phyloP scores from a whole-genome alignment of 2,329 filamentous ascomycete species.

The Fusarium oxysporum region DNA sequence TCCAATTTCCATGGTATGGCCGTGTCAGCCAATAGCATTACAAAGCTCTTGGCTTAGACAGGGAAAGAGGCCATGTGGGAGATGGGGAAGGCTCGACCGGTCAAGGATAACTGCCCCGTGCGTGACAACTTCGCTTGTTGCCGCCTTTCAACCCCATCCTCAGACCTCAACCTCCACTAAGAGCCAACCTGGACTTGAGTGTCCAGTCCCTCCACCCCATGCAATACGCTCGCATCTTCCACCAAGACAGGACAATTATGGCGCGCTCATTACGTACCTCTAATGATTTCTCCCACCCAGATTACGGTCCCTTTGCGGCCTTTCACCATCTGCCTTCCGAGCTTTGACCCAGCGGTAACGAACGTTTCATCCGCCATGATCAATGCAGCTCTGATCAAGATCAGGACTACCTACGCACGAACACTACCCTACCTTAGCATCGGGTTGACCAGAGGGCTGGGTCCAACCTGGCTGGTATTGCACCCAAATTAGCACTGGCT shows the following conservation, averaged over 20 bases:
- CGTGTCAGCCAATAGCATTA: constrained; percentile 19
- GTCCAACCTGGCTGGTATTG: constrained; percentile 8
- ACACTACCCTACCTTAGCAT: constrained; percentile 11
- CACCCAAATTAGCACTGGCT: neutral
- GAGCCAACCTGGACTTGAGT: constrained; percentile 12
- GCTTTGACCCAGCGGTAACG: constrained; percentile 23
- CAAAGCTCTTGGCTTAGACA: constrained; percentile 2
- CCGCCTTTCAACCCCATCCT: constrained; percentile 31
- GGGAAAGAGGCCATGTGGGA: constrained; percentile 31
- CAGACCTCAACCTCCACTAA: constrained; percentile 17
- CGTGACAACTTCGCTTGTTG: constrained; percentile 43
- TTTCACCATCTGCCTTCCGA: constrained; percentile 20
- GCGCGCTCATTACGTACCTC: constrained; percentile 16
- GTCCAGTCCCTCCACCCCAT: constrained; percentile 7
- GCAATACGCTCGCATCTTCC: constrained; percentile 39
- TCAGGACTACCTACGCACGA: constrained; percentile 8
- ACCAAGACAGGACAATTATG: constrained; percentile 32
- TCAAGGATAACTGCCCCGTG: constrained; percentile 35
- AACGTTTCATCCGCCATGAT: constrained; percentile 20
- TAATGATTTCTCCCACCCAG: neutral
- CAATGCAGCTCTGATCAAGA: constrained; percentile 18
- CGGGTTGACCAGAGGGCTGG: constrained; percentile 33
- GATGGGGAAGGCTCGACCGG: constrained; percentile 35
- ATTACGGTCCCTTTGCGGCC: constrained; percentile 17
- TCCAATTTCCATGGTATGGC: constrained; percentile 6